Evolutionary conservation across 345 rosid species (phyloP).

Genomic region (Pistacia vera): DNA sequence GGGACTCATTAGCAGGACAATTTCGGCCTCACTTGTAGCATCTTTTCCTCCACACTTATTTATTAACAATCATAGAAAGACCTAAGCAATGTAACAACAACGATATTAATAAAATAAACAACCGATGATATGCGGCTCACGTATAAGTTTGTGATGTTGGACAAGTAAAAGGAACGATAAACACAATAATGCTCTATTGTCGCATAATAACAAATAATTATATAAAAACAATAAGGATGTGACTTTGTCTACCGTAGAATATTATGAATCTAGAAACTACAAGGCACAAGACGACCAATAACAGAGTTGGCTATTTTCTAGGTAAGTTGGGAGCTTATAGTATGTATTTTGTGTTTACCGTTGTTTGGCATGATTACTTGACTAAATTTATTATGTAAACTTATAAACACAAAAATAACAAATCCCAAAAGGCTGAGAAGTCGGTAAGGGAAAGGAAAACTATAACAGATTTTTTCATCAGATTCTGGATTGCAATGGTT

Average conservation of each 20-base stretch:
- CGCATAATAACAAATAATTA: neutral
- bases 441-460: too few relatives aligned
- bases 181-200: neutral
- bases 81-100: neutral
- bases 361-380: neutral
- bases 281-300: neutral
- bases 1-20: neutral
- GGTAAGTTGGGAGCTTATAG: neutral
- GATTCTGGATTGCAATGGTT: too few relatives aligned
- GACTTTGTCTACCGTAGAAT: neutral
- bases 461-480: too few relatives aligned
- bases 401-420: too few relatives aligned
- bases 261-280: neutral
- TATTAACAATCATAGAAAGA: neutral
- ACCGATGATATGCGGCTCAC: too few relatives aligned
- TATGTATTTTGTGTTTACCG: neutral
- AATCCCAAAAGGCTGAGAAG: too few relatives aligned
- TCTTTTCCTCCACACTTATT: neutral
- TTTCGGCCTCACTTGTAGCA: neutral
- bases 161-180: too few relatives aligned
- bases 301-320: neutral
- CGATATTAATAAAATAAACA: too few relatives aligned
- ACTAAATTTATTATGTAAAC: too few relatives aligned
- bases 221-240: neutral
- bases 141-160: too few relatives aligned